Conservation (phyloP, 768 basidiomycete genomes). For the Amanita molliuscula region DNA sequence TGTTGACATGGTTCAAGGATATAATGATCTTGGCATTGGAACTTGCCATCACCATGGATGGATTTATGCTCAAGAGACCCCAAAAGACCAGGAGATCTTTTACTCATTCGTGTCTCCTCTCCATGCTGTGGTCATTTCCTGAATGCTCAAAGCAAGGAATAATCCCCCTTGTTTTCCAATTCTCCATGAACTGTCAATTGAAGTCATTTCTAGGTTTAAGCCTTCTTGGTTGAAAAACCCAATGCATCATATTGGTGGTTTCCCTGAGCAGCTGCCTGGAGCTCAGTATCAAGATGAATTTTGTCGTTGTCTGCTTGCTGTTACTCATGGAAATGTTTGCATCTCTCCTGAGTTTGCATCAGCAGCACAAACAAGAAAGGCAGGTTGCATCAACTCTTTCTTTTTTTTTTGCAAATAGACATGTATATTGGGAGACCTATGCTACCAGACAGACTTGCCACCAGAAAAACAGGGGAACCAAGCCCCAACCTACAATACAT, state of each 20-base stretch:
- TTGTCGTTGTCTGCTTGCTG: neutral
- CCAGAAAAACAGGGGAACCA: no score
- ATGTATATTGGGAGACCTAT: no score
- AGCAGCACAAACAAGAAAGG: neutral
- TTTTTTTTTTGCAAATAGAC: no score
- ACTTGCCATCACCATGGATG: neutral
- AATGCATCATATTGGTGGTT: neutral
- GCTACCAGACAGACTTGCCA: no score
- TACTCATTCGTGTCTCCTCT: neutral
- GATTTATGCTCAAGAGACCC: neutral
- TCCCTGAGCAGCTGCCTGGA: neutral
- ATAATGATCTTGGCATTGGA: neutral
- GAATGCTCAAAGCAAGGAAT: neutral
- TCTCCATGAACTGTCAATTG: neutral
- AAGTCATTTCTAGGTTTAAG: neutral
- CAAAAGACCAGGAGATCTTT: neutral
- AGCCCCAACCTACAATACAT: no score
- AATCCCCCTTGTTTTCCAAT: neutral
- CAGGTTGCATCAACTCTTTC: no score
- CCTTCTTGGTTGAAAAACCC: neutral
- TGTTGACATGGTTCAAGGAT: neutral
- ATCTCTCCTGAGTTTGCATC: constrained; percentile 5
- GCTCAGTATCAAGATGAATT: constrained; percentile 9
- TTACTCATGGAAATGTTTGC: constrained; percentile 5
- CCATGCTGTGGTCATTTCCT: neutral